Evolutionary conservation across 441 rosid genomes (phyloP), one percentile per base, ranked within the genome.

Genomic region (Adansonia gregorii): DNA sequence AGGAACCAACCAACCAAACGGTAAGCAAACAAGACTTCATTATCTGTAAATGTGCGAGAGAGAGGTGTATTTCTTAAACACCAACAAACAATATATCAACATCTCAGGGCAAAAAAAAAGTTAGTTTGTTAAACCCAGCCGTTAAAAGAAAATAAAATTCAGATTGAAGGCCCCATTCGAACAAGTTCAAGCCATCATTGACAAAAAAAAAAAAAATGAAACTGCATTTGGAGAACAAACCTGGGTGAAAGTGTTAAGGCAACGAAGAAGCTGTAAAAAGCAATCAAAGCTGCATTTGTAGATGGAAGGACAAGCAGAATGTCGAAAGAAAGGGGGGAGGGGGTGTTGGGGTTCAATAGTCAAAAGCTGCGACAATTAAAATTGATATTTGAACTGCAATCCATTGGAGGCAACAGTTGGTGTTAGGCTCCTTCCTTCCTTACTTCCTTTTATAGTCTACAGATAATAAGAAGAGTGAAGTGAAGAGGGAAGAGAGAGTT

Each of bases 191-290:
- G 65, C 1, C 65, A 6, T 22, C 65, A 22, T 22, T 22, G 14
- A 59, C 15, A 22, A 22, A 11, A 22, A 20, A 11, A 20, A 11
- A 1, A 4, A n/a, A 17, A 8, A 0, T 19, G 11, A 67, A 43
- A 24, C 72, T 46, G 35, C 39, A 67, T 67, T 46, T 45, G 72
- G 72, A 67, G 39, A 67, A 67, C 55, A 67, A 67, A 67, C 72
- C 72, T 67, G 51, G 51, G 14, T 6, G 35, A 48, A 48, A 43
- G 4, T 46, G 55, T 10, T 67, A 67, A 45, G 48, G 72, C 39
- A 20, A 20, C 17, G 35, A 19, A 19, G 22, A 11, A 5, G n/a
- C 0, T 45, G 22, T 45, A 4, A 46, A 20, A 46, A 67, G 54
- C 35, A 46, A 67, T 67, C 72, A 20, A 67, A 45, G 72, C 31